phyloP scores from a whole-genome alignment of 164 flowering plant genomes.

The Magnolia kwangsiensis region DNA sequence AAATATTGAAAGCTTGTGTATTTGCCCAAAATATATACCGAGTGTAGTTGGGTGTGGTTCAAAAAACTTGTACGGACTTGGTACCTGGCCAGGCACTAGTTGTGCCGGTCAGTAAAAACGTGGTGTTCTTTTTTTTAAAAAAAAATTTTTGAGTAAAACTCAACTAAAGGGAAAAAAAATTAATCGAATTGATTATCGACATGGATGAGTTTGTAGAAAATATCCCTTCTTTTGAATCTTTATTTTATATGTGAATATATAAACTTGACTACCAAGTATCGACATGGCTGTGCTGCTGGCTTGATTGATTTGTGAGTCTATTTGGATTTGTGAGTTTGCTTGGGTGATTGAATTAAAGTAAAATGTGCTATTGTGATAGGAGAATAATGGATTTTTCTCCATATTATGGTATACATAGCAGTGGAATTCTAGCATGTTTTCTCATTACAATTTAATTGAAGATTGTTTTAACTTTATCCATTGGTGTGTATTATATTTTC shows the following conservation, averaged over 20 bases:
- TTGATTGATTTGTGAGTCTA: neutral
- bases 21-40: neutral
- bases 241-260: too few relatives aligned
- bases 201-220: too few relatives aligned
- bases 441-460: neutral
- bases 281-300: too few relatives aligned
- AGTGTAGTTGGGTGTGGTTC: neutral
- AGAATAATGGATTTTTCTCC: neutral
- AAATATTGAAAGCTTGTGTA: neutral
- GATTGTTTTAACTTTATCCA: neutral
- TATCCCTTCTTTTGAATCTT: too few relatives aligned
- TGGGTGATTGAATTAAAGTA: neutral
- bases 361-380: too few relatives aligned
- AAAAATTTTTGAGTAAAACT: too few relatives aligned
- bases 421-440: neutral
- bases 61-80: neutral
- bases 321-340: neutral
- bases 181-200: too few relatives aligned
- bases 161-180: too few relatives aligned
- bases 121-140: too few relatives aligned
- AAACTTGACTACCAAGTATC: too few relatives aligned
- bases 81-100: neutral
- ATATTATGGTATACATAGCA: neutral
- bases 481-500: neutral
- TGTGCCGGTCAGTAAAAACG: too few relatives aligned